These are phyloP conservation scores for Colletotrichum camelliae DNA, from an alignment of 2,329 filamentous ascomycete genomes.

Conservation along the genomic window DNA sequence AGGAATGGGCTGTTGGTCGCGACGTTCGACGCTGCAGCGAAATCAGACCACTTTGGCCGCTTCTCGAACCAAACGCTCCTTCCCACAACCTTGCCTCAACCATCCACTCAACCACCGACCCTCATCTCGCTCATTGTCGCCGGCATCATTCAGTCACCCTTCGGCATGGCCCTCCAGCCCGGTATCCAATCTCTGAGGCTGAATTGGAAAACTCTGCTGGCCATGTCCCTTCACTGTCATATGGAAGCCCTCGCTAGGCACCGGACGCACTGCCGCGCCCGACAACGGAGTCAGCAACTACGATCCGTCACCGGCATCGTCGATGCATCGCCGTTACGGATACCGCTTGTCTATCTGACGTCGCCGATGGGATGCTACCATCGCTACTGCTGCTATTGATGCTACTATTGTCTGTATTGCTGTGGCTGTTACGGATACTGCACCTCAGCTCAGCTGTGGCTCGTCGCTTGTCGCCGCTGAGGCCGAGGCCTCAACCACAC, in stretches of 20 bases:
- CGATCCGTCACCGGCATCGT: background rate
- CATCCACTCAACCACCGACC: background rate
- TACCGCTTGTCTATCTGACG: background rate
- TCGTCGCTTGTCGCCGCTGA: background rate
- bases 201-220: background rate
- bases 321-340: background rate
- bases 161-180: background rate
- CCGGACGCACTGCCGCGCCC: background rate
- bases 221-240: background rate
- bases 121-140: background rate
- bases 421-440: background rate
- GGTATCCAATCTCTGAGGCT: background rate
- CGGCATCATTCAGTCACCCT: background rate
- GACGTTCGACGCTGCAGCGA: slow-evolving; percentile 12
- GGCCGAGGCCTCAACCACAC: background rate
- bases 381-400: background rate
- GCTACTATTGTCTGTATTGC: background rate
- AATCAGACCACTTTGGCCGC: slow-evolving; percentile 16
- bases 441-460: background rate
- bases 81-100: background rate
- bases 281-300: background rate
- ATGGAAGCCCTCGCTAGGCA: background rate
- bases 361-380: background rate
- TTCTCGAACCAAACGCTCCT: background rate
- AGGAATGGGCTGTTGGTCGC: slow-evolving; percentile 1